Evolutionary conservation across 2,329 filamentous ascomycete species (phyloP).

Genomic region (Podosphaera leucotricha): DNA sequence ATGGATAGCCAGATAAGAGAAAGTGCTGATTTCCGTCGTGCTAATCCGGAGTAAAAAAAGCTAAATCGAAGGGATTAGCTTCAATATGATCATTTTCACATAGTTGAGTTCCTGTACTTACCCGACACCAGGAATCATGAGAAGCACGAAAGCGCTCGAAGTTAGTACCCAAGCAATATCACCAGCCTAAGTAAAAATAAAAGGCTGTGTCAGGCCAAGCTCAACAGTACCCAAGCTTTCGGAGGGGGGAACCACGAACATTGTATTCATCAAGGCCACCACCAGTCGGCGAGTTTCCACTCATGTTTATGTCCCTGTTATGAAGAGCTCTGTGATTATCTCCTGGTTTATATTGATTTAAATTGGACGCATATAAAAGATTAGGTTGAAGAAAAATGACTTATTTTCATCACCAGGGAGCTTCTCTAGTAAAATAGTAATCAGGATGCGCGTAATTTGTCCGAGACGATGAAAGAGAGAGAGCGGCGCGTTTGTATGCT

Average conservation of each 20-base stretch:
- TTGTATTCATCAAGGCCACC: background rate
- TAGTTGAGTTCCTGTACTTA: background rate
- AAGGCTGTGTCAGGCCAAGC: background rate
- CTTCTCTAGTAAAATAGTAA: too few species aligned
- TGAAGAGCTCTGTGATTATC: background rate
- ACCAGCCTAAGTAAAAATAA: background rate
- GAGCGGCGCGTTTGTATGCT: too few species aligned
- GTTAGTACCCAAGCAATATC: constrained; percentile 68
- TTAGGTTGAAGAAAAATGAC: too few species aligned
- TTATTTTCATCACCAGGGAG: too few species aligned
- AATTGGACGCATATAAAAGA: background rate
- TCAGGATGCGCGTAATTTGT: too few species aligned
- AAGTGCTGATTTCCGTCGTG: constrained; percentile 67
- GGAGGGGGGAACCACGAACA: background rate
- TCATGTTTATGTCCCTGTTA: background rate
- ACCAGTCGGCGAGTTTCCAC: background rate
- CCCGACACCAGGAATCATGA: constrained; percentile 75
- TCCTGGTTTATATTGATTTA: background rate
- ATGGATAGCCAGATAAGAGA: constrained; percentile 74
- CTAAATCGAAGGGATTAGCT: background rate
- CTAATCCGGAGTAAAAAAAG: constrained; percentile 80
- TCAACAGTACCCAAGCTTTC: background rate
- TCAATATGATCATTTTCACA: background rate
- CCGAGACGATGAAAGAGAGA: too few species aligned
- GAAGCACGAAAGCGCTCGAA: constrained; percentile 54